Percentiles rank a stretch among this genome's conserved stretches.
These are phyloP conservation scores for Colletotrichum godetiae DNA, from an alignment of 2,329 filamentous ascomycete species.

Conservation along the genomic window DNA sequence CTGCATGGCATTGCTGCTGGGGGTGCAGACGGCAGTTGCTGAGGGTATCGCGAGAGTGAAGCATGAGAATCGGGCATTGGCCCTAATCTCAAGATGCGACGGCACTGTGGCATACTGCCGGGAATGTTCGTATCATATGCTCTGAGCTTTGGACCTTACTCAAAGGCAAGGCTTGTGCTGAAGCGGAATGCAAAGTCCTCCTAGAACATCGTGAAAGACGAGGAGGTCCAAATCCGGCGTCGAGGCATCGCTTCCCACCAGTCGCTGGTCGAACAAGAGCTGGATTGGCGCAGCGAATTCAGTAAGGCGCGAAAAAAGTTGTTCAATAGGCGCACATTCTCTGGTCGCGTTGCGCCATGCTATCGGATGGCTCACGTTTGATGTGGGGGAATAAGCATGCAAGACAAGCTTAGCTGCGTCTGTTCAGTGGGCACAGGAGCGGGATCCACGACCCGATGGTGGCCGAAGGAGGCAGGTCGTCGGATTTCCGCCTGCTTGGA, in stretches of 20 bases:
- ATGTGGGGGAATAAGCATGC: slow-evolving; percentile 31
- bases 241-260: not conserved
- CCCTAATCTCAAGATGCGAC: not conserved
- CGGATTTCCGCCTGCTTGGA: not conserved
- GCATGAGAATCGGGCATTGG: not conserved
- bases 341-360: not conserved
- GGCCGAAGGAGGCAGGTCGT: slow-evolving; percentile 26
- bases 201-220: not conserved
- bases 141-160: not conserved
- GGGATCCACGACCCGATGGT: slow-evolving; percentile 4
- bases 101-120: too few species aligned
- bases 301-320: slow-evolving; percentile 1
- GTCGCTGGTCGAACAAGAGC: not conserved
- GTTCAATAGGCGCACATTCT: not conserved
- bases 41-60: slow-evolving; percentile 4
- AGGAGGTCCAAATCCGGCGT: not conserved
- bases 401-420: slow-evolving; percentile 28
- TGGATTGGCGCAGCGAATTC: not conserved
- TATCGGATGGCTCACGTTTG: slow-evolving; percentile 2
- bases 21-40: not conserved
- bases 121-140: not conserved
- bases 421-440: slow-evolving; percentile 23
- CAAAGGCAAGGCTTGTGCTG: not conserved
- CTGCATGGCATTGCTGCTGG: not conserved
- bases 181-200: not conserved